A percentile compares a stretch with the other conserved stretches of the same genome.
Conservation (phyloP, 345 rosid species). For the Euclidium syriacum region DNA sequence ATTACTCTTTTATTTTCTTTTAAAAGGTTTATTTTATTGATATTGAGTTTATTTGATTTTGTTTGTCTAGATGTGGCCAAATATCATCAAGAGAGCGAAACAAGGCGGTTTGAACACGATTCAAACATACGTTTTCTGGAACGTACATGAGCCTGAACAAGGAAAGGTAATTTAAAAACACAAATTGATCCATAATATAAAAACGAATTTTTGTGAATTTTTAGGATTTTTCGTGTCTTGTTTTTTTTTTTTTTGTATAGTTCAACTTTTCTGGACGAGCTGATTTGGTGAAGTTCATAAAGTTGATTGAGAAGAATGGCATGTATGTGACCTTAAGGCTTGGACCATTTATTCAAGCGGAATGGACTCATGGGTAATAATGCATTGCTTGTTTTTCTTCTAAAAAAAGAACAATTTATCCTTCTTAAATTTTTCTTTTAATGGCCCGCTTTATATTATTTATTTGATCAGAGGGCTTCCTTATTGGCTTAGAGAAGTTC, state of each 20-base stretch:
- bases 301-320: conserved; percentile 43
- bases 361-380: conserved; percentile 89
- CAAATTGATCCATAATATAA: neutral
- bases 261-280: conserved; percentile 51
- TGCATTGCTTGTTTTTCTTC: neutral
- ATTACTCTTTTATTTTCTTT: neutral
- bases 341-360: conserved; percentile 95
- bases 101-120: conserved; percentile 46
- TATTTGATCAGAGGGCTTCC: conserved; percentile 60
- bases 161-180: conserved; percentile 1
- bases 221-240: neutral
- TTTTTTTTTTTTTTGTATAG: neutral
- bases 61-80: conserved; percentile 24
- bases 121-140: conserved; percentile 59
- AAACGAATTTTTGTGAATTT: neutral
- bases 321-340: conserved; percentile 63
- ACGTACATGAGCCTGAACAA: conserved; percentile 40
- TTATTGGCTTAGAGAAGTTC: conserved; percentile 75
- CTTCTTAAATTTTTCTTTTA: neutral
- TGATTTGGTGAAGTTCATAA: conserved; percentile 78
- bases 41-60: neutral
- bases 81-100: conserved; percentile 14
- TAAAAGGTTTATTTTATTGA: neutral
- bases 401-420: too few relatives aligned
- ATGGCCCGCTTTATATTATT: neutral